phyloP scores from a whole-genome alignment of 257 asterid species.

The Cruciata laevipes region DNA sequence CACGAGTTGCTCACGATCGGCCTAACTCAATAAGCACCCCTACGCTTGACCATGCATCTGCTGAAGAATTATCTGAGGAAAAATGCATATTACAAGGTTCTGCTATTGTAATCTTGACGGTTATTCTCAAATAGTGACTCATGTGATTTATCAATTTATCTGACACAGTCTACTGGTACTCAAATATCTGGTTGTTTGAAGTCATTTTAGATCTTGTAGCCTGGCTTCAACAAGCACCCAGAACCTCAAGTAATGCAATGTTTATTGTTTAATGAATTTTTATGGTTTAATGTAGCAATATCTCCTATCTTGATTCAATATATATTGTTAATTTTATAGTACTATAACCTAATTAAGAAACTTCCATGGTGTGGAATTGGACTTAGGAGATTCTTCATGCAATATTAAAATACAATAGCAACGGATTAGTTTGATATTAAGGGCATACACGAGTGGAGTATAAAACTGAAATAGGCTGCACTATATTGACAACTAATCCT shows the following conservation, averaged over 20 bases:
- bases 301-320: neutral
- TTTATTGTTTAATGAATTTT: neutral
- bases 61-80: conserved; percentile 71
- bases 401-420: no score
- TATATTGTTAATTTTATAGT: no score
- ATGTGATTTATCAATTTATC: neutral
- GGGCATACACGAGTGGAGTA: no score
- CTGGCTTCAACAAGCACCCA: neutral
- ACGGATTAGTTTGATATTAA: neutral
- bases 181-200: neutral
- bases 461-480: no score
- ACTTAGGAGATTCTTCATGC: neutral
- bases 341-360: no score
- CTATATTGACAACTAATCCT: no score
- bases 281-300: neutral
- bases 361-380: neutral
- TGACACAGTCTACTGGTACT: neutral
- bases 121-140: neutral
- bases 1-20: no score
- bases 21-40: no score
- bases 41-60: conserved; percentile 78
- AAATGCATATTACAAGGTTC: conserved; percentile 93
- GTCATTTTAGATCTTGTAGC: neutral
- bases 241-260: neutral
- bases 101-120: neutral